A percentile compares a stretch with the other conserved stretches of the same genome.
These are phyloP conservation scores for Pestalotiopsis sp. DNA, from an alignment of 2,329 filamentous ascomycete species.

Conservation along the genomic window DNA sequence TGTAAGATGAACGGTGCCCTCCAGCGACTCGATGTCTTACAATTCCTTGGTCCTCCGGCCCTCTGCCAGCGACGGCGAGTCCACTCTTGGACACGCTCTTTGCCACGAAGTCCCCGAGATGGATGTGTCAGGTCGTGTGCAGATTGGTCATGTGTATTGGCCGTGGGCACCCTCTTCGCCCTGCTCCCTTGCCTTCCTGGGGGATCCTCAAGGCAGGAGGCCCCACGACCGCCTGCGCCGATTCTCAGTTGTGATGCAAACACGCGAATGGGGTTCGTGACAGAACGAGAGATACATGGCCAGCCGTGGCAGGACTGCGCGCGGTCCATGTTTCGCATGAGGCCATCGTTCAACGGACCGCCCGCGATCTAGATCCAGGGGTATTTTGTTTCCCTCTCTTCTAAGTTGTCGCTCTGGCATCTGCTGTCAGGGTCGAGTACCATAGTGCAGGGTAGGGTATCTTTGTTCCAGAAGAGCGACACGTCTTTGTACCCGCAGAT, in stretches of 20 bases:
- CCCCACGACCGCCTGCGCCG: slow-evolving; percentile 33
- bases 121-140: slow-evolving; percentile 44
- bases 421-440: background rate
- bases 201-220: slow-evolving; percentile 15
- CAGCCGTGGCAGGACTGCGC: slow-evolving; percentile 14
- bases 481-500: background rate
- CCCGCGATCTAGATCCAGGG: slow-evolving; percentile 7
- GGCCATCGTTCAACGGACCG: slow-evolving; percentile 9
- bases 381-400: background rate
- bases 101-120: slow-evolving; percentile 40
- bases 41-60: slow-evolving; percentile 42
- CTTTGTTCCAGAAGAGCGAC: background rate
- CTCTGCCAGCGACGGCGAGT: slow-evolving; percentile 28
- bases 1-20: slow-evolving; percentile 42
- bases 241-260: slow-evolving; percentile 25
- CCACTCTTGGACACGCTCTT: slow-evolving; percentile 35
- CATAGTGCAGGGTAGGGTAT: background rate
- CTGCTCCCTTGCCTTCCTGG: background rate
- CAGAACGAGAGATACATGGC: slow-evolving; percentile 22
- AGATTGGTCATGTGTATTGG: slow-evolving; percentile 38
- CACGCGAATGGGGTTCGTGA: slow-evolving; percentile 23
- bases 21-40: slow-evolving; percentile 52
- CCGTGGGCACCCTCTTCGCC: slow-evolving; percentile 24
- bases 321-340: slow-evolving; percentile 18
- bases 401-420: background rate